A percentile compares a stretch with the other conserved stretches of the same genome.
These are phyloP conservation scores for Taphrina communis DNA, from an alignment of 1,139 yeast genomes.

Conservation along the genomic window DNA sequence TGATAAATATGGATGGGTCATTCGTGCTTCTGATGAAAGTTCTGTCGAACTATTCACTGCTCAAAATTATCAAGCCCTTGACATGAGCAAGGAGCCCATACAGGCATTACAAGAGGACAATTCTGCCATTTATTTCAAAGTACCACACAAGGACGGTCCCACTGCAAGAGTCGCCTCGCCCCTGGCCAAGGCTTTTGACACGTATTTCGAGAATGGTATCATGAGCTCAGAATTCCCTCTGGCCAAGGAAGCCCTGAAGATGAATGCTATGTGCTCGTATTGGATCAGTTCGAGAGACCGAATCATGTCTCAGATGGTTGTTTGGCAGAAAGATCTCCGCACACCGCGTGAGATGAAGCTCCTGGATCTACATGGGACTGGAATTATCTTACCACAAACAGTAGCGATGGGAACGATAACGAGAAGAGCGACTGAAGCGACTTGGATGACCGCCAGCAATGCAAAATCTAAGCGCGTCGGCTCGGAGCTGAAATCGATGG, in stretches of 20 bases:
- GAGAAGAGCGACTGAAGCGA: conserved; percentile 92
- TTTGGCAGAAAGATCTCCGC: conserved; percentile 55
- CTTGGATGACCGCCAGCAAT: conserved; percentile 97
- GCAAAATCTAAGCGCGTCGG: conserved; percentile 86
- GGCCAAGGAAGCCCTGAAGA: conserved; percentile 76
- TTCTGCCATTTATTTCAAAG: conserved; percentile 58
- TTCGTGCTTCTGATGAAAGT: conserved; percentile 60
- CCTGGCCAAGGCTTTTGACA: conserved; percentile 74
- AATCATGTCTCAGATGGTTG: conserved; percentile 83
- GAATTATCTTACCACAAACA: conserved; percentile 81
- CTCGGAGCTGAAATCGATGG: conserved; percentile 86
- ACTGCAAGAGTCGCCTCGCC: conserved; percentile 74
- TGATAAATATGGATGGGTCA: conserved; percentile 85
- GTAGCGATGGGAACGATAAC: conserved; percentile 97
- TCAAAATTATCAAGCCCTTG: conserved; percentile 61
- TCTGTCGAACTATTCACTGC: conserved; percentile 54
- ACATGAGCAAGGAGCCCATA: conserved; percentile 52
- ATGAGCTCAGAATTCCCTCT: conserved; percentile 72
- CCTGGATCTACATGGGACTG: conserved; percentile 56
- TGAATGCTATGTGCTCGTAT: conserved; percentile 82
- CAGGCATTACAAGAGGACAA: conserved; percentile 47
- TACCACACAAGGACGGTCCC: conserved; percentile 94
- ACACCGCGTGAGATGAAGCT: conserved; percentile 48
- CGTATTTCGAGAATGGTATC: conserved; percentile 74
- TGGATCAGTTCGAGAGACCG: conserved; percentile 93